Conservation (phyloP, 495 filamentous ascomycete species). For the Geoglossum glabrum region DNA sequence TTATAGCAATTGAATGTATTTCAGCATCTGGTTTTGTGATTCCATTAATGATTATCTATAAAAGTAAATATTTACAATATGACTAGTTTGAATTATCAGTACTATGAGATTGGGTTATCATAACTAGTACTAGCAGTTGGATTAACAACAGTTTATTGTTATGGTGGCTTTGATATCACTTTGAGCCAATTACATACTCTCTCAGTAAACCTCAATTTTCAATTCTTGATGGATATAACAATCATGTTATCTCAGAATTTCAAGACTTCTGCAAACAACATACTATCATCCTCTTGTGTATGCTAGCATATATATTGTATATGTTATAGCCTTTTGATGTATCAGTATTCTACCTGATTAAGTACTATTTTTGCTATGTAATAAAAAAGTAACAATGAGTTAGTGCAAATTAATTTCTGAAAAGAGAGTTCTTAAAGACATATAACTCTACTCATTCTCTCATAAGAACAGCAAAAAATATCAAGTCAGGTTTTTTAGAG, state of each 20-base stretch:
- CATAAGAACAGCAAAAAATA: no score
- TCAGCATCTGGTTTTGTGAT: not conserved
- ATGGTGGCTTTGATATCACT: not conserved
- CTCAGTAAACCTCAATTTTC: not conserved
- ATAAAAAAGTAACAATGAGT: not conserved
- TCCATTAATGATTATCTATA: not conserved
- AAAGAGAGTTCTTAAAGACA: not conserved
- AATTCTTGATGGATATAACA: not conserved
- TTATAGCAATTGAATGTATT: not conserved
- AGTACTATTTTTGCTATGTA: not conserved
- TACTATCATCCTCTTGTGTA: not conserved
- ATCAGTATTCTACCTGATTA: not conserved
- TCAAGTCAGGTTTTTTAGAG: no score
- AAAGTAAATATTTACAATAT: not conserved
- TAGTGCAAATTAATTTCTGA: not conserved
- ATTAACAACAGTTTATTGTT: not conserved
- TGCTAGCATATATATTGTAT: not conserved
- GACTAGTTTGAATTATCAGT: not conserved
- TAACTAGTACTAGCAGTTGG: not conserved
- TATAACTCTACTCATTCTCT: no score
- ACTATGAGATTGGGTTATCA: not conserved
- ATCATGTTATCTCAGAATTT: not conserved
- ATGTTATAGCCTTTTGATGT: slow-evolving; percentile 5
- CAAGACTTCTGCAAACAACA: not conserved
- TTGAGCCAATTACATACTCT: not conserved